phyloP scores from a whole-genome alignment of 176 grass and related monocot species.

The Alloteropsis semialata region DNA sequence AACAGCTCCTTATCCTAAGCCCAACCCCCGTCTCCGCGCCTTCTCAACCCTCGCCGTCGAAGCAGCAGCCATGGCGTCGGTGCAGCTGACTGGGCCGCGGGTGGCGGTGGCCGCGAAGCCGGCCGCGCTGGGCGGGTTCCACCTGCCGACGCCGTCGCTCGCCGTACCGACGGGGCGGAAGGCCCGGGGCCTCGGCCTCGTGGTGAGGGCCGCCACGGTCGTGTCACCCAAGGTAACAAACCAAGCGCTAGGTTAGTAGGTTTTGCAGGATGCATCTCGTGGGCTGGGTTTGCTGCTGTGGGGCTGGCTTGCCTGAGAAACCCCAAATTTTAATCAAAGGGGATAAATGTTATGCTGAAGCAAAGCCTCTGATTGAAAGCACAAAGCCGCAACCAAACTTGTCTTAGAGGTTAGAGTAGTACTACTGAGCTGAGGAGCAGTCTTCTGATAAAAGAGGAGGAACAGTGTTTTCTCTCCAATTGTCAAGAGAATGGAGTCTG shows the following conservation, averaged over 20 bases:
- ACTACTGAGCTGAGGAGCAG: background rate
- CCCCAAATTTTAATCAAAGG: background rate
- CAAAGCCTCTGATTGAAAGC: background rate
- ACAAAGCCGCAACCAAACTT: background rate
- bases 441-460: background rate
- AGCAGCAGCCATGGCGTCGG: conserved; percentile 43
- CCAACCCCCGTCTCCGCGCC: background rate
- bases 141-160: background rate
- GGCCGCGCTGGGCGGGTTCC: conserved; percentile 37
- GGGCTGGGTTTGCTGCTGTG: background rate
- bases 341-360: background rate
- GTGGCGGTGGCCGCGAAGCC: conserved; percentile 26
- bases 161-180: conserved; percentile 26
- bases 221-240: conserved; percentile 67
- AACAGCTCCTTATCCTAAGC: conserved; percentile 28
- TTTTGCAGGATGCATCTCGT: background rate
- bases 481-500: background rate
- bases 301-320: background rate
- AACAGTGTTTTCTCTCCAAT: background rate
- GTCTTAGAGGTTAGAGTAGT: background rate
- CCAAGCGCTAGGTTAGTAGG: background rate
- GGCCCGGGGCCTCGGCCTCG: conserved; percentile 43
- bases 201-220: conserved; percentile 61
- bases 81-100: conserved; percentile 36
- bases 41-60: background rate